These are phyloP conservation scores for Pyrrhoderma lamaoense DNA, from an alignment of 1,284 basidiomycete genomes.

Conservation along the genomic window DNA sequence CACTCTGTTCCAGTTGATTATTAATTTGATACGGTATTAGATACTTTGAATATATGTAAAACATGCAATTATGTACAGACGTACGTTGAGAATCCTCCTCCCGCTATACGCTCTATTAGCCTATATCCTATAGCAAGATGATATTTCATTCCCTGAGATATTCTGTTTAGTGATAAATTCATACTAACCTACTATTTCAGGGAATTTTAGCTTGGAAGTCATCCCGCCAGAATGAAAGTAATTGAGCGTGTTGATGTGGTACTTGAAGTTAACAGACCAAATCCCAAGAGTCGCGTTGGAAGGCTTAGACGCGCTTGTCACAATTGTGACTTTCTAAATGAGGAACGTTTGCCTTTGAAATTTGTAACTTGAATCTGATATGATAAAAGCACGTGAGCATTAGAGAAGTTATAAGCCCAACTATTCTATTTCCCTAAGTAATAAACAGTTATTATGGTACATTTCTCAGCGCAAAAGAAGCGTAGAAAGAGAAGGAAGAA, in stretches of 20 bases:
- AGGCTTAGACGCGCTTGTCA: too few relatives aligned
- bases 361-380: neutral
- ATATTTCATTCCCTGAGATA: neutral
- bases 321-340: too few relatives aligned
- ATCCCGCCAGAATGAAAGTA: neutral
- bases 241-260: neutral
- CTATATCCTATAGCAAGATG: constrained; percentile 46
- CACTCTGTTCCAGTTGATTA: constrained; percentile 46
- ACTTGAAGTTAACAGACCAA: too few relatives aligned
- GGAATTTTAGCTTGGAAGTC: constrained; percentile 11
- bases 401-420: too few relatives aligned
- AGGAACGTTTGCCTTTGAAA: neutral
- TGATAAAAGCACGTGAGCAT: neutral
- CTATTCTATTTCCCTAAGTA: too few relatives aligned
- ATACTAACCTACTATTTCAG: constrained; percentile 13
- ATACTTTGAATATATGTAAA: constrained; percentile 4
- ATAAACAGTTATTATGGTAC: too few relatives aligned
- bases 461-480: too few relatives aligned
- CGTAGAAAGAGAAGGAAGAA: too few relatives aligned
- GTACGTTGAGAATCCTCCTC: constrained; percentile 80
- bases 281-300: too few relatives aligned
- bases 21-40: neutral
- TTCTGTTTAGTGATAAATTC: neutral
- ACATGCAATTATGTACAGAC: too few relatives aligned
- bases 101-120: constrained; percentile 70